These are phyloP conservation scores for Stramenopiles sp. DNA, from an alignment of 352 stramenopile species.

Conservation along the genomic window DNA sequence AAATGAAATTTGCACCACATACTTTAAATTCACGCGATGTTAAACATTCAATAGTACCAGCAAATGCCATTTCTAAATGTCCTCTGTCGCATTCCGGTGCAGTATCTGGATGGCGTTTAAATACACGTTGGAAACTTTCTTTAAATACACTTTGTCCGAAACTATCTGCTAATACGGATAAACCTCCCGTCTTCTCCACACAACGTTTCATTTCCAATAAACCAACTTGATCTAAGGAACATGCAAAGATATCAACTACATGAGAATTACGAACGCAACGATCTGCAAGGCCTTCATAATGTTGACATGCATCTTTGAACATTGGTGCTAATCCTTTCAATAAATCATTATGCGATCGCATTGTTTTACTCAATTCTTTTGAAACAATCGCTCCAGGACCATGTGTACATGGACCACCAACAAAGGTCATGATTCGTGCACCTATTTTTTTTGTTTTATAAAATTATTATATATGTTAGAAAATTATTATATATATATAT, in stretches of 20 bases:
- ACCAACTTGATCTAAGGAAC: constrained; percentile 84
- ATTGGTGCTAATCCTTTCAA: constrained; percentile 76
- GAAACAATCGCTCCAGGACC: constrained; percentile 85
- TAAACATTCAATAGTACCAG: constrained; percentile 78
- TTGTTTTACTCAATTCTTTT: constrained; percentile 84
- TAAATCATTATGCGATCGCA: constrained; percentile 47
- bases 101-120: constrained; percentile 80
- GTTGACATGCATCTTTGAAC: constrained; percentile 79
- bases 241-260: constrained; percentile 96
- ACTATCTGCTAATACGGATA: constrained; percentile 93
- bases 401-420: constrained; percentile 81
- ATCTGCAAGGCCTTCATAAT: constrained; percentile 80
- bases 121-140: constrained; percentile 89
- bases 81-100: constrained; percentile 78
- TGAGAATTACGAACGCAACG: constrained; percentile 70
- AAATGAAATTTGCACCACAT: constrained; percentile 78
- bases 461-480: no score
- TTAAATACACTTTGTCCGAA: constrained; percentile 97
- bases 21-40: constrained; percentile 97
- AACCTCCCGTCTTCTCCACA: constrained; percentile 89
- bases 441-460: no score
- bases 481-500: no score
- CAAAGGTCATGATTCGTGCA: constrained; percentile 94
- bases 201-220: constrained; percentile 95
- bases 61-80: constrained; percentile 81